Conservation (phyloP, 2,329 filamentous ascomycete genomes). For the Boeremia exigua region DNA sequence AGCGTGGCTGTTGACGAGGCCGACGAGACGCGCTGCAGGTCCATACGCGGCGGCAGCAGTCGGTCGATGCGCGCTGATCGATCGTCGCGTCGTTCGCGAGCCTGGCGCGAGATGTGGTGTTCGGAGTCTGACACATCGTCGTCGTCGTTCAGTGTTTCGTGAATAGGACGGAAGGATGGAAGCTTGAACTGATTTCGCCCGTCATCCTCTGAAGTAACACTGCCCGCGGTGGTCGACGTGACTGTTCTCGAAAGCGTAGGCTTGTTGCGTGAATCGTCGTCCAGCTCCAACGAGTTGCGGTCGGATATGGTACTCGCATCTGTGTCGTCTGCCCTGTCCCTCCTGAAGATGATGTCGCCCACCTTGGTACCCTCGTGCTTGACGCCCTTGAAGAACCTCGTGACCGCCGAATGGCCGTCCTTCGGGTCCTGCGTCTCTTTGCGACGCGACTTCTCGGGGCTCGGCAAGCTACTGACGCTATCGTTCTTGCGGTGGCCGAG, state of each 20-base stretch:
- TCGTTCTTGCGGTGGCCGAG: slow-evolving; percentile 47
- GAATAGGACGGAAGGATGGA: slow-evolving; percentile 42
- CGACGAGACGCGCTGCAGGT: slow-evolving; percentile 44
- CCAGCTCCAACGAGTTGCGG: slow-evolving; percentile 50
- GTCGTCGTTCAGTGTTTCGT: slow-evolving; percentile 38
- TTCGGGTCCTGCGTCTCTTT: slow-evolving; percentile 50
- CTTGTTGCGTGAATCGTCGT: slow-evolving; percentile 32
- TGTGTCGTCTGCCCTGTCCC: slow-evolving; percentile 56
- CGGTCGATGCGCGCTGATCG: slow-evolving; percentile 53
- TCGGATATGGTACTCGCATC: slow-evolving; percentile 55
- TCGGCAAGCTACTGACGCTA: slow-evolving; percentile 43
- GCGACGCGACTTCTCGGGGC: slow-evolving; percentile 34
- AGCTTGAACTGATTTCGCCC: slow-evolving; percentile 43
- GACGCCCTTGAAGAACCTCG: slow-evolving; percentile 80
- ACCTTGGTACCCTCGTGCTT: slow-evolving; percentile 68
- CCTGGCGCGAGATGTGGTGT: slow-evolving; percentile 52
- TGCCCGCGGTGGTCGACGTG: slow-evolving; percentile 33
- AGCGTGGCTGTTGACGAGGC: slow-evolving; percentile 29
- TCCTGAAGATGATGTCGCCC: slow-evolving; percentile 66
- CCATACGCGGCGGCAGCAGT: slow-evolving; percentile 59
- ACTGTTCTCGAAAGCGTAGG: slow-evolving; percentile 41
- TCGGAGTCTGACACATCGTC: slow-evolving; percentile 32
- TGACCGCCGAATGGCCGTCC: slow-evolving; percentile 62
- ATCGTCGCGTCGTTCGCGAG: slow-evolving; percentile 44
- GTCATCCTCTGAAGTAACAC: slow-evolving; percentile 32